These are phyloP conservation scores for Zygoascus tannicola DNA, from an alignment of 805 yeast species.

Conservation along the genomic window DNA sequence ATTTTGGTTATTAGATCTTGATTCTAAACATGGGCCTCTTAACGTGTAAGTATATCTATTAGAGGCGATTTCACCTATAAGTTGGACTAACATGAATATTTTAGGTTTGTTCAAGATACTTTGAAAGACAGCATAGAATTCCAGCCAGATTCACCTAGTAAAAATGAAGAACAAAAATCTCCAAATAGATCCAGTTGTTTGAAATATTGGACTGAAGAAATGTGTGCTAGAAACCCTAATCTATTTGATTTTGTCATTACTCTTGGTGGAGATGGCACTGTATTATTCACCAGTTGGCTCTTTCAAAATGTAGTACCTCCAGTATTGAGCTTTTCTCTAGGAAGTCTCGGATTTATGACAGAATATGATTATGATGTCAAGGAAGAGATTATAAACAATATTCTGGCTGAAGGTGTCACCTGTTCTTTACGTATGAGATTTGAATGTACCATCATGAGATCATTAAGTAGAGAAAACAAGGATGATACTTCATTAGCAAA, in stretches of 20 bases:
- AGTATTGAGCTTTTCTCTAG: conserved; percentile 76
- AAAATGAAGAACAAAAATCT: conserved; percentile 20
- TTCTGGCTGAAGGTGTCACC: conserved; percentile 36
- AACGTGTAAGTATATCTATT: conserved; percentile 45
- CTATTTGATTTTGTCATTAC: conserved; percentile 72
- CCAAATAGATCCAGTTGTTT: conserved; percentile 32
- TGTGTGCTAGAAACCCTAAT: conserved; percentile 37
- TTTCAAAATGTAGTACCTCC: conserved; percentile 89
- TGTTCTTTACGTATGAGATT: conserved; percentile 43
- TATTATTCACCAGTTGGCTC: conserved; percentile 74
- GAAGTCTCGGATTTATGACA: conserved; percentile 87
- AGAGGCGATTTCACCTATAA: conserved; percentile 27
- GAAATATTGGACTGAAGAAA: conserved; percentile 60
- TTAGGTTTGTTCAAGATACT: conserved; percentile 57
- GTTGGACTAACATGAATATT: conserved; percentile 55
- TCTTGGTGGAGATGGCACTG: conserved; percentile 96
- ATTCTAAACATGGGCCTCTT: conserved; percentile 25
- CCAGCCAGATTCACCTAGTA: conserved; percentile 35
- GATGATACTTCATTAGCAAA: conserved; percentile 15
- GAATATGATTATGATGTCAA: conserved; percentile 44
- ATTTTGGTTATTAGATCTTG: conserved; percentile 16
- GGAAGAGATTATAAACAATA: conserved; percentile 28
- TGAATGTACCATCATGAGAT: conserved; percentile 40
- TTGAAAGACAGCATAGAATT: conserved; percentile 56
- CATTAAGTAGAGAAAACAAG: conserved; percentile 18